Evolutionary conservation across 352 stramenopile genomes (phyloP), one percentile per base, ranked within the genome.

Genomic region (Phytopythium oedochilum): DNA sequence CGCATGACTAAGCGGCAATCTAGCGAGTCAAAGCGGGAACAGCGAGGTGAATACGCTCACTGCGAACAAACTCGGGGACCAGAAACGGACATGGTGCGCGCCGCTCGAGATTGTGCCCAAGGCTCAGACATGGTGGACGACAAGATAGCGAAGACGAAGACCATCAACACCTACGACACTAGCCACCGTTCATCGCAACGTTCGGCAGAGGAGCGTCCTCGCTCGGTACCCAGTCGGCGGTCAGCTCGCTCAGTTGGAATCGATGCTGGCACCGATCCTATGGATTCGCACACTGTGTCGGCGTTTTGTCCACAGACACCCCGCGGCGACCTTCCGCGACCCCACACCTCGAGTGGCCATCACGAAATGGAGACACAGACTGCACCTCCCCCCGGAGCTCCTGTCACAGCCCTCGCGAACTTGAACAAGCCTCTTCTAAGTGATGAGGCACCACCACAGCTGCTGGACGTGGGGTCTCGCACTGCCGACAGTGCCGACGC

Each of bases 291-390:
- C n/a, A 69, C 83, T 48, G 58, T 60, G 8, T 31, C 47, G n/a
- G 31, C 25, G 26, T 7, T 23, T 14, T 31, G 29, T 26, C 28
- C 31, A 4, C 18, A 5, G 28, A 39, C 47, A 18, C 7, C 18
- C 10, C n/a, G 20, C 5, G 14, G 47, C 2, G 22, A 31, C 11
- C 47, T 29, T 10, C 28, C 31, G 47, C 31, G 0, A 12, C 47
- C 47, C 6, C 32, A 20, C 9, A 20, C 31, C 1, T 6, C 47
- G 14, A 53, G 51, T 1, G 32, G 36, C 15, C 55, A 54, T 11
- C 70, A 64, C 20, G 77, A 76, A 20, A 85, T 69, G 26, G 75
- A 88, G 49, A 86, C 75, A 0, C 70, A 88, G 50, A 83, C 75
- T 14, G 48, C 55, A 15, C 57, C 78, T 17, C 76, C 71, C 4